phyloP scores from a whole-genome alignment of 768 basidiomycete genomes.

The Amanita jacksonii region DNA sequence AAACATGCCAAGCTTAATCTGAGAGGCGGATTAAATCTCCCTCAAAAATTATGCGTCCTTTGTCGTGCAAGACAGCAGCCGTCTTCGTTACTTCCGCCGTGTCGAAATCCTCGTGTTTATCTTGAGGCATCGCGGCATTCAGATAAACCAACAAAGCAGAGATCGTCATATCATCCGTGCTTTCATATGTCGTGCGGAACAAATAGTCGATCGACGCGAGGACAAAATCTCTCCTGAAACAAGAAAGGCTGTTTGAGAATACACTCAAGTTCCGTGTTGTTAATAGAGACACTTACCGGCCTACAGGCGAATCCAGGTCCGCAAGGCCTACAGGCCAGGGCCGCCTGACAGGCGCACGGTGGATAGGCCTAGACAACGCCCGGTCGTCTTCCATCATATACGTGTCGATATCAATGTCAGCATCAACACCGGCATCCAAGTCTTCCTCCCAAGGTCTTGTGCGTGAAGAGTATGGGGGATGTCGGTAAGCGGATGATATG shows the following conservation, averaged over 20 bases:
- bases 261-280: neutral
- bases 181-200: conserved; percentile 58
- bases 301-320: conserved; percentile 49
- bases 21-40: conserved; percentile 35
- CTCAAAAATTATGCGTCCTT: conserved; percentile 39
- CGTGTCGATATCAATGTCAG: conserved; percentile 17
- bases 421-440: conserved; percentile 15
- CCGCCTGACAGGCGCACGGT: conserved; percentile 15
- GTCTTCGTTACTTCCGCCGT: conserved; percentile 57
- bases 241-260: neutral
- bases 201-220: conserved; percentile 52
- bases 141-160: conserved; percentile 61
- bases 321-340: conserved; percentile 34
- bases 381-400: conserved; percentile 18
- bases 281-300: conserved; percentile 38
- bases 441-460: conserved; percentile 6
- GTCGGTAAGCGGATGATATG: conserved; percentile 10
- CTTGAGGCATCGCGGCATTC: conserved; percentile 66
- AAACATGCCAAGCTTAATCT: conserved; percentile 12
- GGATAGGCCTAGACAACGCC: conserved; percentile 12
- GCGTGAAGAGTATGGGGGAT: too few relatives aligned
- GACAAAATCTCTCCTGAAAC: conserved; percentile 47
- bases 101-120: conserved; percentile 79
- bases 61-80: conserved; percentile 35
- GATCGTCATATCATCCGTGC: conserved; percentile 59